Base-by-base conservation (phyloP, 768 basidiomycete genomes). In the Boletus sp. region DNA sequence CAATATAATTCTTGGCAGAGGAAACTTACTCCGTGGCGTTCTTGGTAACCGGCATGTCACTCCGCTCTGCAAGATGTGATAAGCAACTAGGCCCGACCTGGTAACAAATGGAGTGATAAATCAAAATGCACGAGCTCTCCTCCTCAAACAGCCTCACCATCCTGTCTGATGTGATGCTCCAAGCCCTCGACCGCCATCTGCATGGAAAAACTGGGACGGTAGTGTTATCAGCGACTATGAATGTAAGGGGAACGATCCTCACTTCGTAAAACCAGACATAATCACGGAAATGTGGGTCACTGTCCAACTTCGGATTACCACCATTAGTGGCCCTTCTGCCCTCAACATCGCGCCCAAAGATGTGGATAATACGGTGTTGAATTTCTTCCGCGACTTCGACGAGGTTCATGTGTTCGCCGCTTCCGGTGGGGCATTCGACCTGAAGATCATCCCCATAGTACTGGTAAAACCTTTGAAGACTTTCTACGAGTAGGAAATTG, bases 151-250 rank as follows among this genome's bases (percentile, higher is more conserved):
- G 33, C 59, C 79, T 72, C 65, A 87, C 95, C 96, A 99, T 61
- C 97, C 97, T 57, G 95, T 98, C 71, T 99, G 97, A 73, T 99
- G 97, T 6, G 94, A 97, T 3, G 96, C 97, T 38, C 97, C 97
- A 13, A 99, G 79, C 19, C 97, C 97, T 54, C 85, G 82, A 19
- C 97, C 97, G 53, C 79, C 85, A 62, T 99, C 93, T 14, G 85
- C 96, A 69, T 98, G 90, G 85, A 98, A 98, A 77, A 88, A 98
- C 89, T 94, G 59, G 23, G 6, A 29, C 30, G 23, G 44, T 35
- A 44, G 34, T 32, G 7, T 11, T 8, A 30, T 69, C 32, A 55
- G 55, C 8, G 2, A 11, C 19, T 1, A 35, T 23, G 15, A 3
- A 30, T 15, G 23, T 15, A 8, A 58, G n/a, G 21, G 21, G 15